Percentiles rank a stretch among this genome's conserved stretches.
These are phyloP conservation scores for Cantharellus anzutake DNA, from an alignment of 768 basidiomycete species.

Conservation along the genomic window DNA sequence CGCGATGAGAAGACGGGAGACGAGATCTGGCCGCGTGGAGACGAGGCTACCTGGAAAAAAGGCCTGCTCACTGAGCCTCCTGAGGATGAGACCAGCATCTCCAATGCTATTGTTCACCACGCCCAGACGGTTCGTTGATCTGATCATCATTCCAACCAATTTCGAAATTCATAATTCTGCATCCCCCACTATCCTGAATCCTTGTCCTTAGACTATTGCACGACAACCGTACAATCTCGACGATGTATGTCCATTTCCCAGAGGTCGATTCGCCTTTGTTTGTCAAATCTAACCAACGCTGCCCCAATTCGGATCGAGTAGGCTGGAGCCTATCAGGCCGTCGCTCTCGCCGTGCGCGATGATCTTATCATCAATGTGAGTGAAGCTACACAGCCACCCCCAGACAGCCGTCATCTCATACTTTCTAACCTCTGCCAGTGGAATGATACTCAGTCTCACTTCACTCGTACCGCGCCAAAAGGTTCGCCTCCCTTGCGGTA, in stretches of 20 bases:
- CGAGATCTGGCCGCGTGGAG: constrained; percentile 72
- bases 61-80: constrained; percentile 6
- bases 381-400: background rate
- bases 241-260: constrained; percentile 13
- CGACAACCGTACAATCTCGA: constrained; percentile 81
- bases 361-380: constrained; percentile 47
- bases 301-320: constrained; percentile 11
- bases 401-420: background rate
- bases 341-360: constrained; percentile 75
- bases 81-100: constrained; percentile 42
- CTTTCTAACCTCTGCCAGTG: constrained; percentile 24
- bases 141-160: too few relatives aligned
- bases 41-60: constrained; percentile 24
- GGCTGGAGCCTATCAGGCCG: constrained; percentile 80
- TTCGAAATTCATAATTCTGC: too few relatives aligned
- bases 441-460: constrained; percentile 62
- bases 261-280: background rate
- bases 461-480: constrained; percentile 66
- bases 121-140: constrained; percentile 36
- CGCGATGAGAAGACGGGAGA: constrained; percentile 44
- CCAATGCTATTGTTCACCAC: constrained; percentile 60
- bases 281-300: constrained; percentile 1
- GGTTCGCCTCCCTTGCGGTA: constrained; percentile 7
- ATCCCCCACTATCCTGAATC: too few relatives aligned
- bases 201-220: constrained; percentile 36